phyloP scores from a whole-genome alignment of 2,329 filamentous ascomycete species.

The Aureobasidium sp. region DNA sequence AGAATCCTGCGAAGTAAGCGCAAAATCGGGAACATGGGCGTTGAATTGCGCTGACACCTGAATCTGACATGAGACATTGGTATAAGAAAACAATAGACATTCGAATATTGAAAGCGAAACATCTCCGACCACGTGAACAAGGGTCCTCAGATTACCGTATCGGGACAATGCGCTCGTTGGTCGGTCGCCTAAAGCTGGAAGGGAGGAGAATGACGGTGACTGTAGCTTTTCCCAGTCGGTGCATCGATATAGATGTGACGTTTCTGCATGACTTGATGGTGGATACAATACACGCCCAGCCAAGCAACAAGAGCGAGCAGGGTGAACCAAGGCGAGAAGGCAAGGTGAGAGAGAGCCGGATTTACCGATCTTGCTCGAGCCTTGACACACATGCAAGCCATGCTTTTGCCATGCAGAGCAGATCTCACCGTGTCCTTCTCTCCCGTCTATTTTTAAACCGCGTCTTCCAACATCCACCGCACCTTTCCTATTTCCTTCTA shows the following conservation, averaged over 20 bases:
- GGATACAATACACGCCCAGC: not conserved
- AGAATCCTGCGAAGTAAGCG: not conserved
- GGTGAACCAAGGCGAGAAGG: not conserved
- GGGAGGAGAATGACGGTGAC: not conserved
- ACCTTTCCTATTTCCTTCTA: not conserved
- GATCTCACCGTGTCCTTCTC: not conserved
- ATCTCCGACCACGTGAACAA: not conserved
- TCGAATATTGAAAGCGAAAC: not conserved
- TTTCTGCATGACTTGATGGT: not conserved
- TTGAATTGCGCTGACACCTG: constrained; percentile 5
- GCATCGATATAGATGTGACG: not conserved
- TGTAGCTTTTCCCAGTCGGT: not conserved
- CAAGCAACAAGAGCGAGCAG: not conserved
- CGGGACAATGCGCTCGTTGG: not conserved
- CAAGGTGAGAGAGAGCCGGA: not conserved
- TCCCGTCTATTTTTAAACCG: constrained; percentile 6
- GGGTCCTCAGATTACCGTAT: not conserved
- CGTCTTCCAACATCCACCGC: not conserved
- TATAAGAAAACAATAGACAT: not conserved
- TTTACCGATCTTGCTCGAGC: not conserved
- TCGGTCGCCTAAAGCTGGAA: not conserved
- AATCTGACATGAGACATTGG: not conserved
- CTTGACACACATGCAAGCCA: not conserved
- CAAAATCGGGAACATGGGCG: not conserved
- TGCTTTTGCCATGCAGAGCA: not conserved